Evolutionary conservation across 164 flowering plant genomes (phyloP).

Genomic region (Taxillus chinensis): DNA sequence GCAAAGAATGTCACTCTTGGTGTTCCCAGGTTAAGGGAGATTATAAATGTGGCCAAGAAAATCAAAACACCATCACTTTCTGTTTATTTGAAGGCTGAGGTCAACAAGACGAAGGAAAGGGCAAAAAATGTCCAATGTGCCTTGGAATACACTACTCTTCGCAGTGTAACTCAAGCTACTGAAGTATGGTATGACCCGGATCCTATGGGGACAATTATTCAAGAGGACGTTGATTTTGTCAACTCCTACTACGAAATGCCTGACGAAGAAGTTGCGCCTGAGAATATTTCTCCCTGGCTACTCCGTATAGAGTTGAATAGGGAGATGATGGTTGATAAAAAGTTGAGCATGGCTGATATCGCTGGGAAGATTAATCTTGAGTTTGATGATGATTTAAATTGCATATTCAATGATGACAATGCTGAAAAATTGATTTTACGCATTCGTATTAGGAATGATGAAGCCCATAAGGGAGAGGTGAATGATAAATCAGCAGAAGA

Average conservation of each 20-base stretch:
- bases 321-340: conserved; percentile 99
- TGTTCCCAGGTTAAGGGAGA: conserved; percentile 94
- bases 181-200: conserved; percentile 99
- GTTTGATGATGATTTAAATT: conserved; percentile 87
- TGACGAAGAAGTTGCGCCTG: conserved; percentile 90
- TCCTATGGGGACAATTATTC: conserved; percentile 91
- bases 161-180: conserved; percentile 96
- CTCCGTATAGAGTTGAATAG: conserved; percentile 93
- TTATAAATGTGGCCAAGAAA: conserved; percentile 95
- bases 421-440: conserved; percentile 92
- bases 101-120: conserved; percentile 65
- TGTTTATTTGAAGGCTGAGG: conserved; percentile 80
- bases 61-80: conserved; percentile 98
- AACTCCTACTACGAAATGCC: conserved; percentile 98
- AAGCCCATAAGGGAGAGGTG: conserved; percentile 81
- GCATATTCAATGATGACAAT: conserved; percentile 96
- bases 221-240: conserved; percentile 91
- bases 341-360: conserved; percentile 94
- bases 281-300: conserved; percentile 95
- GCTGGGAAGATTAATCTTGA: conserved; percentile 96
- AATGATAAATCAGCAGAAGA: conserved; percentile 94
- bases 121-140: conserved; percentile 97
- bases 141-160: conserved; percentile 80
- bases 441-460: conserved; percentile 96
- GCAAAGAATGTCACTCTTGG: conserved; percentile 99